Conservation (phyloP, 345 rosid species). For the Alliaria petiolata region DNA sequence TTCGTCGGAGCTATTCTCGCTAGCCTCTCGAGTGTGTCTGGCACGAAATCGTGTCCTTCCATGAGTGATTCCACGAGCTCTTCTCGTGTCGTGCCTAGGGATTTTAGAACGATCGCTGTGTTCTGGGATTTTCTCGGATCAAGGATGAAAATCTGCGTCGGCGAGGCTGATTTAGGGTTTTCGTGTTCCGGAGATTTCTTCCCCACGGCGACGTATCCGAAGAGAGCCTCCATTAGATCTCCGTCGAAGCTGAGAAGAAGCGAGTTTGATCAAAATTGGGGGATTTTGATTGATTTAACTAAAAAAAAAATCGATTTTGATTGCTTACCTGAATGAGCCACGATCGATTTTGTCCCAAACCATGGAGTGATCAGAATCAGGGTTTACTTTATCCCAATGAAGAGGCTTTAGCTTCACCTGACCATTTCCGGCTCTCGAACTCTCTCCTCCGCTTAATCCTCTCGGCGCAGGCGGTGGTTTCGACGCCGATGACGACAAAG, state of each 20-base stretch:
- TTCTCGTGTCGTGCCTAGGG: conserved; percentile 49
- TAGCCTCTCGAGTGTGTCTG: conserved; percentile 72
- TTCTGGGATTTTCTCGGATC: conserved; percentile 82
- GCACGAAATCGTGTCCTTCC: conserved; percentile 52
- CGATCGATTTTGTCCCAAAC: conserved; percentile 82
- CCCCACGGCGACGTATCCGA: conserved; percentile 64
- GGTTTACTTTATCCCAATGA: conserved; percentile 88
- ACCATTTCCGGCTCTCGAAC: conserved; percentile 24
- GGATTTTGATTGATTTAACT: neutral
- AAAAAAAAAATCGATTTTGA: neutral
- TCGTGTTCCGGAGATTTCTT: conserved; percentile 38
- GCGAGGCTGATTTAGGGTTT: conserved; percentile 11
- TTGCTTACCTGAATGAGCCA: conserved; percentile 74
- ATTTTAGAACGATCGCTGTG: conserved; percentile 68
- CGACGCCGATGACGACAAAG: conserved; percentile 21
- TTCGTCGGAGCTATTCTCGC: conserved; percentile 58
- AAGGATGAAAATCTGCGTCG: conserved; percentile 50
- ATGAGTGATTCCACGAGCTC: conserved; percentile 55
- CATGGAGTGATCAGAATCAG: conserved; percentile 65
- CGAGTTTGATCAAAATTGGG: neutral
- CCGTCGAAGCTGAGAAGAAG: conserved; percentile 56
- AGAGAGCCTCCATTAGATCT: conserved; percentile 89
- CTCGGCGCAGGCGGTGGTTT: conserved; percentile 43
- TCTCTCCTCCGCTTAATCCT: conserved; percentile 30
- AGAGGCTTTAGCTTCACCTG: conserved; percentile 75